A percentile compares a stretch with the other conserved stretches of the same genome.
phyloP scores from a whole-genome alignment of 768 basidiomycete genomes.

The Suillus discolor region DNA sequence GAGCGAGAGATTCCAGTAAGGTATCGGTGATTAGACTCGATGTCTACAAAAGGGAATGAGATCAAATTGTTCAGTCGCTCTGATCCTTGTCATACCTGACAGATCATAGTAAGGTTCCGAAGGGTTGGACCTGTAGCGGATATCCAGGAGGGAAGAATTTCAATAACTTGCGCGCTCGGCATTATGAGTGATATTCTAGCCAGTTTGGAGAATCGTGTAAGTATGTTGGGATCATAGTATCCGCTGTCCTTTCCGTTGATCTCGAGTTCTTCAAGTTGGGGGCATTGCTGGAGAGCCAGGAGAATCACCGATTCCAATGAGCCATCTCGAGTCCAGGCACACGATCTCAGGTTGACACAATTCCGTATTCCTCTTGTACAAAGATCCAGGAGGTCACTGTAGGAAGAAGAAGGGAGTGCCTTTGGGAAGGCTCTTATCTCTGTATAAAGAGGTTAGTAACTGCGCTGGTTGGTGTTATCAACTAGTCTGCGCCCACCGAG shows the following conservation, averaged over 20 bases:
- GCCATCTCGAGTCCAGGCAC: constrained; percentile 82
- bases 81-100: constrained; percentile 51
- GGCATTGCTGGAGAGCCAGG: constrained; percentile 45
- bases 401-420: constrained; percentile 32
- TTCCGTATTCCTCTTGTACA: constrained; percentile 58
- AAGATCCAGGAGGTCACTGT: constrained; percentile 38
- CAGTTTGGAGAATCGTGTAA: constrained; percentile 54
- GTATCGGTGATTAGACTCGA: constrained; percentile 62
- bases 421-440: constrained; percentile 79
- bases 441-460: constrained; percentile 27
- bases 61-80: neutral
- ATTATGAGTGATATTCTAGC: constrained; percentile 69
- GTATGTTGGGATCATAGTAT: constrained; percentile 54
- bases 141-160: constrained; percentile 55
- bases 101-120: constrained; percentile 63
- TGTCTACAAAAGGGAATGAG: constrained; percentile 38
- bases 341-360: constrained; percentile 60
- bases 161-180: constrained; percentile 61
- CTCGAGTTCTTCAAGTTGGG: constrained; percentile 56
- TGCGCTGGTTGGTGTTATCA: constrained; percentile 5
- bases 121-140: constrained; percentile 46
- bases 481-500: constrained; percentile 51
- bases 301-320: constrained; percentile 65
- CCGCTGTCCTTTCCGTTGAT: constrained; percentile 65
- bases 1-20: constrained; percentile 51